A percentile compares a stretch with the other conserved stretches of the same genome.
phyloP scores from a whole-genome alignment of 164 flowering plant species.

The Vitis vinifera region DNA sequence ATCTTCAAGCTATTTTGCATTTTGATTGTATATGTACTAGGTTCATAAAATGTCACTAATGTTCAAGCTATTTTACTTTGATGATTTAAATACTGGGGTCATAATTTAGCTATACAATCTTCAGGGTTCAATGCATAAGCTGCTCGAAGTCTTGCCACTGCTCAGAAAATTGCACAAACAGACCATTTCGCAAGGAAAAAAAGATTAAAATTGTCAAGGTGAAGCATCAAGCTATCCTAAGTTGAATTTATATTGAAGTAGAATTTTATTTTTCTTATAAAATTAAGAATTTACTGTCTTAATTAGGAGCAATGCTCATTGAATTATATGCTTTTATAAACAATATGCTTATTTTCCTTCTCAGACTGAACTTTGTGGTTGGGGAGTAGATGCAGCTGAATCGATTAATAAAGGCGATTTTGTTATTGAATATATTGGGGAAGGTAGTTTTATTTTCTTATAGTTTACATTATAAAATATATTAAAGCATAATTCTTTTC shows the following conservation, averaged over 20 bases:
- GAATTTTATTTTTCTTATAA: not conserved
- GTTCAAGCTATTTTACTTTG: not conserved
- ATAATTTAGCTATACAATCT: slow-evolving; percentile 6
- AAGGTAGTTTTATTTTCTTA: slow-evolving; percentile 53
- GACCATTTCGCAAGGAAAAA: slow-evolving; percentile 91
- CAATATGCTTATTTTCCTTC: slow-evolving; percentile 14
- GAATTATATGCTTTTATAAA: not conserved
- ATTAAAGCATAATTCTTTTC: not conserved
- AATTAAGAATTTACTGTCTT: not conserved
- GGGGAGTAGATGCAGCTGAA: slow-evolving; percentile 97
- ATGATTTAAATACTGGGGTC: not conserved
- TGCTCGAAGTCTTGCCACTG: slow-evolving; percentile 90
- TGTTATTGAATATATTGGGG: slow-evolving; percentile 89
- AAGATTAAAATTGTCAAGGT: slow-evolving; percentile 82
- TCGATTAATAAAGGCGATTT: slow-evolving; percentile 74
- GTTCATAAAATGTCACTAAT: not conserved
- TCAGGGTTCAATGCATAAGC: slow-evolving; percentile 90
- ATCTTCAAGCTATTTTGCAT: no score
- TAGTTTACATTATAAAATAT: not conserved
- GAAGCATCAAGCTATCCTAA: slow-evolving; percentile 1
- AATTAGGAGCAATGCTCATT: no score
- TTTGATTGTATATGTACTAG: no score
- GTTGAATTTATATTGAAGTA: not conserved
- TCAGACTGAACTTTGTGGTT: slow-evolving; percentile 90
- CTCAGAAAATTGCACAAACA: slow-evolving; percentile 72